Evolutionary conservation across 2,329 filamentous ascomycete species (phyloP).

Genomic region (Cladosporium halotolerans): DNA sequence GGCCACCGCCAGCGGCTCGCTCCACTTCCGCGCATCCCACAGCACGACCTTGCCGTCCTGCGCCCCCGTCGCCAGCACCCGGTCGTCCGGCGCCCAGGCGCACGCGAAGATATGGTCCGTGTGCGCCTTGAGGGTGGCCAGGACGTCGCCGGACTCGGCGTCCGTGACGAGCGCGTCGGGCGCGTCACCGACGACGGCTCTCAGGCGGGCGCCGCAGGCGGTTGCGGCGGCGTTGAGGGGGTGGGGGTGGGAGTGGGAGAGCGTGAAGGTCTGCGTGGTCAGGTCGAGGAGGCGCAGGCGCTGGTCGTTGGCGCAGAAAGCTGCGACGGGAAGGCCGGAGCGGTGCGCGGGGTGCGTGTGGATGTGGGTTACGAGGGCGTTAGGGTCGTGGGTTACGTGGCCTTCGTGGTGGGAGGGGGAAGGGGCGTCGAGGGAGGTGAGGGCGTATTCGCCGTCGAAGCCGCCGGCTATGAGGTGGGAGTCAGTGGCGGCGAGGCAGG

Average conservation of each 20-base stretch:
- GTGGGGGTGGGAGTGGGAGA: conserved; percentile 50
- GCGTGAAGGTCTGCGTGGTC: conserved; percentile 52
- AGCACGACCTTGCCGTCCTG: conserved; percentile 69
- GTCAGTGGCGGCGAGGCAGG: conserved; percentile 43
- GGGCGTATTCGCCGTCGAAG: conserved; percentile 52
- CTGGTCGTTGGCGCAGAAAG: conserved; percentile 54
- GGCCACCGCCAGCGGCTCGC: conserved; percentile 49
- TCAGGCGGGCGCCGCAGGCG: conserved; percentile 64
- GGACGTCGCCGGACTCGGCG: conserved; percentile 56
- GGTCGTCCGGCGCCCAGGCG: conserved; percentile 72
- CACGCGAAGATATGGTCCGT: conserved; percentile 69
- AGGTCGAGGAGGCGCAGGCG: conserved; percentile 51
- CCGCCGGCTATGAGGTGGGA: conserved; percentile 48
- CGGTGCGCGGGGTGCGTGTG: conserved; percentile 45
- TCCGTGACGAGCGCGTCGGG: conserved; percentile 61
- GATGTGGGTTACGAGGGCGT: conserved; percentile 54
- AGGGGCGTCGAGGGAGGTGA: conserved; percentile 37
- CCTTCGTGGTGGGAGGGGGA: conserved; percentile 32
- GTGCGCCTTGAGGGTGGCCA: conserved; percentile 50
- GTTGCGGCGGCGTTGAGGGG: conserved; percentile 68
- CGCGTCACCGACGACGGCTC: conserved; percentile 66
- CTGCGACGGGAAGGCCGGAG: conserved; percentile 43
- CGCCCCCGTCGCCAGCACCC: conserved; percentile 68
- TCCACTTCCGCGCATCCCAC: conserved; percentile 70
- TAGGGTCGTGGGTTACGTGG: conserved; percentile 43